Evolutionary conservation across 495 filamentous ascomycete genomes (phyloP).

Genomic region (Baudoinia panamericana): DNA sequence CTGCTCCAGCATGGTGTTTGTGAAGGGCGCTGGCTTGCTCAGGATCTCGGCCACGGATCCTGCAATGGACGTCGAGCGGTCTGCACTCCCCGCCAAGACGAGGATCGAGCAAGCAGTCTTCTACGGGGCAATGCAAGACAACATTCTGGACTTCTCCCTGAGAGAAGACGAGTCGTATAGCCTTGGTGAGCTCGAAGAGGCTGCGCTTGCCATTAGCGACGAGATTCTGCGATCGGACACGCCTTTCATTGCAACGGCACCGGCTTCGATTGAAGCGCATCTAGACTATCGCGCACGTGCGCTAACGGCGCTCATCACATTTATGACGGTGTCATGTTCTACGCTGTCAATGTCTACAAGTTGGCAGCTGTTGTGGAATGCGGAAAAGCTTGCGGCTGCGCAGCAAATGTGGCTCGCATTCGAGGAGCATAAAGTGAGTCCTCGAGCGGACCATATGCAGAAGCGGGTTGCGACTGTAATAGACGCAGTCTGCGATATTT

Average conservation of each 20-base stretch:
- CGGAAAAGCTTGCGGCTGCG: conserved; percentile 82
- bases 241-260: conserved; percentile 53
- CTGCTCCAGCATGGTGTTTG: conserved; percentile 54
- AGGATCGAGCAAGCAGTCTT: conserved; percentile 93
- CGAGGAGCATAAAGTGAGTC: conserved; percentile 39
- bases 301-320: conserved; percentile 53
- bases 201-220: conserved; percentile 64
- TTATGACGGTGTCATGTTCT: conserved; percentile 45
- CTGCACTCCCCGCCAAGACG: conserved; percentile 57
- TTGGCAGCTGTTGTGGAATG: conserved; percentile 79
- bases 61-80: conserved; percentile 28
- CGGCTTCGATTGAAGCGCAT: conserved; percentile 67
- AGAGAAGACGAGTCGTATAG: conserved; percentile 50
- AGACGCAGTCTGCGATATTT: conserved; percentile 51
- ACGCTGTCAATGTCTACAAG: conserved; percentile 46
- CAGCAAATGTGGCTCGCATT: conserved; percentile 66
- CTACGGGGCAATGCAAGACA: conserved; percentile 62
- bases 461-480: conserved; percentile 32
- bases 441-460: conserved; percentile 32
- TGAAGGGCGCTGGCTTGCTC: conserved; percentile 69
- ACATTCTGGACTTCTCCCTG: conserved; percentile 64
- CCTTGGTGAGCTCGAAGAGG: conserved; percentile 55
- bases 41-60: conserved; percentile 48
- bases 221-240: conserved; percentile 68
- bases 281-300: conserved; percentile 55